Percentiles rank a stretch among this genome's conserved stretches.
Conservation (phyloP, 352 stramenopile species). For the Pythium folliculosum region DNA sequence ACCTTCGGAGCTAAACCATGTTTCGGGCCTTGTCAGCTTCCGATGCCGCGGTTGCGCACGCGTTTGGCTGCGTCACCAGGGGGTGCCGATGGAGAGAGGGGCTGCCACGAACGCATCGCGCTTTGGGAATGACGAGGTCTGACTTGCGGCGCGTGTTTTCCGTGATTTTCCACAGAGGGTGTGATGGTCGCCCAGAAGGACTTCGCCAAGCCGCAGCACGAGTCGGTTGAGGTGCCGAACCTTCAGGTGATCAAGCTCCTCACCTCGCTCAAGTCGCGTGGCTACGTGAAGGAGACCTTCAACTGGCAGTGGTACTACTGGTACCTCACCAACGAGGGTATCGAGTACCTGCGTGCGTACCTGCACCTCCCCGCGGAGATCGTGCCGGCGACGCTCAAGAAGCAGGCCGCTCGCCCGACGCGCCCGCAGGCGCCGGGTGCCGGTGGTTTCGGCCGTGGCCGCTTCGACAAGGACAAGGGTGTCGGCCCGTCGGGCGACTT, state of each 20-base stretch:
- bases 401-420: slow-evolving; percentile 86
- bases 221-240: slow-evolving; percentile 98
- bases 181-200: slow-evolving; percentile 92
- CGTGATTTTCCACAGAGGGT: slow-evolving; percentile 54
- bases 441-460: slow-evolving; percentile 80
- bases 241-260: slow-evolving; percentile 98
- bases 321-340: slow-evolving; percentile 98
- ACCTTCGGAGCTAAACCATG: too few species aligned
- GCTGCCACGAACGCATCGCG: too few species aligned
- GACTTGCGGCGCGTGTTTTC: not conserved
- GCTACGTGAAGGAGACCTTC: slow-evolving; percentile 99
- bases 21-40: too few species aligned
- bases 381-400: slow-evolving; percentile 98
- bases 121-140: not conserved
- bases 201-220: slow-evolving; percentile 90
- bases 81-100: too few species aligned
- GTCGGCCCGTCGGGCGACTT: slow-evolving; percentile 88
- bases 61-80: too few species aligned
- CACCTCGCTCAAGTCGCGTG: slow-evolving; percentile 97
- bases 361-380: slow-evolving; percentile 98
- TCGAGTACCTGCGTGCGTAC: slow-evolving; percentile 99
- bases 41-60: too few species aligned
- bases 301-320: slow-evolving; percentile 99
- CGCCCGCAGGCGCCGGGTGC: slow-evolving; percentile 75
- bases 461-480: slow-evolving; percentile 91